Evolutionary conservation across 352 stramenopile species (phyloP).

Genomic region (Globisporangium recalcitrans): DNA sequence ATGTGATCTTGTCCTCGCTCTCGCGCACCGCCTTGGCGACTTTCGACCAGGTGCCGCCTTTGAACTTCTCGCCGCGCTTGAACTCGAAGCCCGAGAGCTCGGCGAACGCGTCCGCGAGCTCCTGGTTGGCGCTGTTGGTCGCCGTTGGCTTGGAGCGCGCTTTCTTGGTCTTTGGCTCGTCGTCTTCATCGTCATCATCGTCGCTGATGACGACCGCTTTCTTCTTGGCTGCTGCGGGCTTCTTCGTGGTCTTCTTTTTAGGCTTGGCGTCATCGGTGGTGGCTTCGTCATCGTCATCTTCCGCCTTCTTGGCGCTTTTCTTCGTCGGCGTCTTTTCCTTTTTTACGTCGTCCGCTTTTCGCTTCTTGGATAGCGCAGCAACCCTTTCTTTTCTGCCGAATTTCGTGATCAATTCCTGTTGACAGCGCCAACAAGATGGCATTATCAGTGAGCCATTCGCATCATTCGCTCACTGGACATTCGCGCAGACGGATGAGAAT

Average conservation of each 20-base stretch:
- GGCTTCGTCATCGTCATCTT: neutral
- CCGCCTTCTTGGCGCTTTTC: conserved; percentile 14
- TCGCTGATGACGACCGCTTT: conserved; percentile 18
- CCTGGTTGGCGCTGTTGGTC: conserved; percentile 58
- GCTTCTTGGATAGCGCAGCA: conserved; percentile 47
- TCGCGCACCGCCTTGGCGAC: conserved; percentile 82
- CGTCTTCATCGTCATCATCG: conserved; percentile 40
- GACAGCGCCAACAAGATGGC: neutral
- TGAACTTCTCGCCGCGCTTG: conserved; percentile 84
- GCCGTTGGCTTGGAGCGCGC: conserved; percentile 37
- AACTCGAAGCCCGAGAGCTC: conserved; percentile 87
- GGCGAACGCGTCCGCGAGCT: conserved; percentile 63
- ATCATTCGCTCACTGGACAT: neutral
- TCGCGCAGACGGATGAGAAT: neutral
- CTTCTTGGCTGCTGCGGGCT: conserved; percentile 14
- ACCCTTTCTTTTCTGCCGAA: conserved; percentile 48
- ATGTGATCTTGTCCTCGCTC: conserved; percentile 49
- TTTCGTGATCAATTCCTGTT: conserved; percentile 74
- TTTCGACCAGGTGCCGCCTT: conserved; percentile 85
- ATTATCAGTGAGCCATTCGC: neutral
- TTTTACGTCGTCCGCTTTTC: conserved; percentile 33
- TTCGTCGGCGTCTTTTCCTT: conserved; percentile 22
- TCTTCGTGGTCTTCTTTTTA: conserved; percentile 30
- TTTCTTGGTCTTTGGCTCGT: conserved; percentile 52
- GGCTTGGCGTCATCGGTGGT: conserved; percentile 6